A percentile compares a stretch with the other conserved stretches of the same genome.
These are phyloP conservation scores for Aspergillus pseudoterreus DNA, from an alignment of 2,329 filamentous ascomycete genomes.

Conservation along the genomic window DNA sequence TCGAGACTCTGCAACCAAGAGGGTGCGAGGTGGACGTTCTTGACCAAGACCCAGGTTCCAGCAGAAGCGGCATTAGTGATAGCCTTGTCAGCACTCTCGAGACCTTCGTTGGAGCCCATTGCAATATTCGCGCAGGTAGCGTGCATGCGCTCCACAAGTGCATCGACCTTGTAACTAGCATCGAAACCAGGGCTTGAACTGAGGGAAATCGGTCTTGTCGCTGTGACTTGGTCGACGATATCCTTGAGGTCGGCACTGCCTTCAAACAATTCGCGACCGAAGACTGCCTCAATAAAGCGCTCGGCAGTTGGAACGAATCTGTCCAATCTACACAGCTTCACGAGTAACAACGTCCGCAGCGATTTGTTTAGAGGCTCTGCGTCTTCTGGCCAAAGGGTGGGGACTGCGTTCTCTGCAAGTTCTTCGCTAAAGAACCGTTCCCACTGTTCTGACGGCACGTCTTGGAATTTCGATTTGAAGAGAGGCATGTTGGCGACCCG, in stretches of 20 bases:
- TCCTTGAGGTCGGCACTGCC: slow-evolving; percentile 79
- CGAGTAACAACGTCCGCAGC: slow-evolving; percentile 76
- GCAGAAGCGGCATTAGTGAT: slow-evolving; percentile 87
- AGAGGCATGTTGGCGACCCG: slow-evolving; percentile 66
- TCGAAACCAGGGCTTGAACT: slow-evolving; percentile 96
- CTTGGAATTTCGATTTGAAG: slow-evolving; percentile 69
- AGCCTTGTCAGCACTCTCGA: slow-evolving; percentile 90
- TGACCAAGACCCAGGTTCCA: slow-evolving; percentile 94
- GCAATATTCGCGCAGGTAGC: slow-evolving; percentile 93
- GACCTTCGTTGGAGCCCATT: slow-evolving; percentile 96
- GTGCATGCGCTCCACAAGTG: slow-evolving; percentile 77
- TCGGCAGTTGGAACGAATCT: slow-evolving; percentile 91
- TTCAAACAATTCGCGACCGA: slow-evolving; percentile 78
- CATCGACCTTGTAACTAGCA: slow-evolving; percentile 98
- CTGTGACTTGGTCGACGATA: slow-evolving; percentile 78
- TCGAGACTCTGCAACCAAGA: slow-evolving; percentile 96
- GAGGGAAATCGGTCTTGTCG: slow-evolving; percentile 81
- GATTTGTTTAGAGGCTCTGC: slow-evolving; percentile 68
- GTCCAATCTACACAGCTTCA: slow-evolving; percentile 94
- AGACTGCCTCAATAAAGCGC: slow-evolving; percentile 81
- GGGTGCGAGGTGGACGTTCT: slow-evolving; percentile 95
- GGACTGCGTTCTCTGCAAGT: slow-evolving; percentile 78
- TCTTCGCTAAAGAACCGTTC: slow-evolving; percentile 80
- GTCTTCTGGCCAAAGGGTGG: slow-evolving; percentile 66
- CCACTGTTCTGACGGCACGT: slow-evolving; percentile 64